Evolutionary conservation across 768 basidiomycete genomes (phyloP), one percentile per base, ranked within the genome.

Genomic region (Hydnomerulius pinastri): DNA sequence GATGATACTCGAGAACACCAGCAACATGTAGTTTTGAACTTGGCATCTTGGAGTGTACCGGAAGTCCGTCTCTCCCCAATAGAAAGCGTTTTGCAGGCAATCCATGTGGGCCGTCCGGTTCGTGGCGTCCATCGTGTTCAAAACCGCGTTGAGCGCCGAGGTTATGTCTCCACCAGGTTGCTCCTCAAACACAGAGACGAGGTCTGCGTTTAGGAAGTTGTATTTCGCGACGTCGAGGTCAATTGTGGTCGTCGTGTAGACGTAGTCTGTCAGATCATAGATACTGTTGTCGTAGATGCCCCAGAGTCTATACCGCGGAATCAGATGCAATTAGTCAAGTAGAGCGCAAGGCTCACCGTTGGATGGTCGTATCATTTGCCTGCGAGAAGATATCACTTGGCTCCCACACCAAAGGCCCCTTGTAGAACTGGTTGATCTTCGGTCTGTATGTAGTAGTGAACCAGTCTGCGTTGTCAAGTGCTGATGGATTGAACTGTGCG

Each of bases 261-360:
- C 71, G 62, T 89, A 89, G 66, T 87, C 82, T 10, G 81, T 79
- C 27, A 87, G 59, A 57, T 87, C 85, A 65, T 82, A 89, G 27
- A 89, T 65, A 27, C 66, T 66, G 48, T 70, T 70, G 12, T 86
- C 68, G 67, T 80, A 85, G 43, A 86, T 76, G 0, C 71, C 85
- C 82, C 86, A 84, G 49, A 73, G 71, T 53, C 84, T 75, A 45
- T 12, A 27, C 35, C 20, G 52, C 50, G 24, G 6, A 24, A 43
- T 60, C 44, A 62, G 27, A 30, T 33, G 30, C 9, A 25, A 47
- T 32, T 27, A 48, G 43, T 18, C 38, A 60, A 59, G 48, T 39
- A 12, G 49, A 41, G 38, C 52, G 43, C 17, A 13, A 15, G 3
- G 39, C 66, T 37, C 48, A 70, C 67, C 67, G 68, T 23, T 66